Percentiles rank a stretch among this genome's conserved stretches.
Conservation (phyloP, 2,329 filamentous ascomycete genomes). For the Pestalotiopsis sp. region DNA sequence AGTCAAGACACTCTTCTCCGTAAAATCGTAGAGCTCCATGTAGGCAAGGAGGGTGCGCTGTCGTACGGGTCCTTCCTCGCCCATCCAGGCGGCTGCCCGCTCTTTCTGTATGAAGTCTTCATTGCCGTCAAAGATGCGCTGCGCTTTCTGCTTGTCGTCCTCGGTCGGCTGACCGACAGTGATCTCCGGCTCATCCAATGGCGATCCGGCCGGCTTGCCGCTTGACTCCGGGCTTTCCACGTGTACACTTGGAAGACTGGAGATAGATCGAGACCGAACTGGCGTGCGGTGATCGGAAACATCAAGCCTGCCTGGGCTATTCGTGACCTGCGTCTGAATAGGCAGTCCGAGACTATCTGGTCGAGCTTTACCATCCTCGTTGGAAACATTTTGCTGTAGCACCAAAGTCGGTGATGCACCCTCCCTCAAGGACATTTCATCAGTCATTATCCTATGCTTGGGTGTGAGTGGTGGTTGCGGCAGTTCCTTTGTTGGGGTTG, state of each 20-base stretch:
- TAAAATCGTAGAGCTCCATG: conserved; percentile 91
- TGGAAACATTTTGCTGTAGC: conserved; percentile 23
- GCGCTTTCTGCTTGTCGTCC: conserved; percentile 77
- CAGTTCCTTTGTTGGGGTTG: conserved; percentile 1
- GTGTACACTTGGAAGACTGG: conserved; percentile 51
- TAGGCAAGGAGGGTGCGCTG: conserved; percentile 72
- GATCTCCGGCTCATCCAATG: conserved; percentile 61
- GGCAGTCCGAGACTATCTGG: conserved; percentile 34
- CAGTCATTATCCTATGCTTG: neutral
- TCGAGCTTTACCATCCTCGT: conserved; percentile 20
- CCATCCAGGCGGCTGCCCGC: conserved; percentile 86
- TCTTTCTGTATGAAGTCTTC: conserved; percentile 81
- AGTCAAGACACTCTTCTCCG: conserved; percentile 76
- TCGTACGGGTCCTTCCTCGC: conserved; percentile 68
- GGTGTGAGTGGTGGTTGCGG: neutral
- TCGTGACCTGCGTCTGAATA: conserved; percentile 37
- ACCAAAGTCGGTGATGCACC: conserved; percentile 21
- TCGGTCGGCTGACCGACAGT: conserved; percentile 62
- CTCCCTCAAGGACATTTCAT: conserved; percentile 1
- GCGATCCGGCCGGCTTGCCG: conserved; percentile 40
- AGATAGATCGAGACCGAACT: conserved; percentile 37
- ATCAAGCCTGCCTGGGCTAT: conserved; percentile 37
- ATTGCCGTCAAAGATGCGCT: conserved; percentile 81
- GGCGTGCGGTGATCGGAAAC: conserved; percentile 43
- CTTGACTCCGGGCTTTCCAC: conserved; percentile 48